phyloP scores from a whole-genome alignment of 1,284 basidiomycete species.

The Cerioporus squamosus region DNA sequence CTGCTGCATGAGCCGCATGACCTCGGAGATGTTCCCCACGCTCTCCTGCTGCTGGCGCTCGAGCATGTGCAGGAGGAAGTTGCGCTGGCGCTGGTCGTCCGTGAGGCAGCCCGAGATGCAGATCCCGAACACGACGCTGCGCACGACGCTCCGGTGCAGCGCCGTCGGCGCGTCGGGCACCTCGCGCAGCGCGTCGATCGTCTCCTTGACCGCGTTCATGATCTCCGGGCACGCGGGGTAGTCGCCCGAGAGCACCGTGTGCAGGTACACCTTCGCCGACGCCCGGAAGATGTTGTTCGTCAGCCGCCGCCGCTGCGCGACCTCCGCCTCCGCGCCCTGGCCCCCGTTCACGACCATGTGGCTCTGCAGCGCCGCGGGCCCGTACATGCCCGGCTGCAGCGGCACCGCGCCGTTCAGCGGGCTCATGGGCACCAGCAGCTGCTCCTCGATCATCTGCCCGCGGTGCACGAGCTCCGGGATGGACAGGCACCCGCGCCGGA shows the following conservation, averaged over 20 bases:
- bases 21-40: constrained; percentile 66
- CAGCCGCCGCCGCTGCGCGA: constrained; percentile 49
- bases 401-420: constrained; percentile 18
- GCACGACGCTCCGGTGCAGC: constrained; percentile 59
- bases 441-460: constrained; percentile 56
- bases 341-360: background rate
- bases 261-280: constrained; percentile 73
- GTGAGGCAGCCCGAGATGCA: constrained; percentile 75
- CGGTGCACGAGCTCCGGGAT: constrained; percentile 59
- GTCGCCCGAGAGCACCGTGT: constrained; percentile 72
- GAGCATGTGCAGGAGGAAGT: constrained; percentile 52
- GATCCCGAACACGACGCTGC: constrained; percentile 78
- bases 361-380: constrained; percentile 20
- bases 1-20: constrained; percentile 56
- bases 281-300: constrained; percentile 76
- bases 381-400: constrained; percentile 24
- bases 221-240: constrained; percentile 67
- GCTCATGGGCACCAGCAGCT: constrained; percentile 34
- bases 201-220: constrained; percentile 53
- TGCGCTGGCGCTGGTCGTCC: constrained; percentile 49
- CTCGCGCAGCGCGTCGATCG: constrained; percentile 51
- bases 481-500: constrained; percentile 49
- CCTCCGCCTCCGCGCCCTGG: constrained; percentile 24
- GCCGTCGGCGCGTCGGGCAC: constrained; percentile 45
- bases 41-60: constrained; percentile 51